Base-by-base conservation (phyloP, 345 rosid genomes). In the Euphorbia lathyris region DNA sequence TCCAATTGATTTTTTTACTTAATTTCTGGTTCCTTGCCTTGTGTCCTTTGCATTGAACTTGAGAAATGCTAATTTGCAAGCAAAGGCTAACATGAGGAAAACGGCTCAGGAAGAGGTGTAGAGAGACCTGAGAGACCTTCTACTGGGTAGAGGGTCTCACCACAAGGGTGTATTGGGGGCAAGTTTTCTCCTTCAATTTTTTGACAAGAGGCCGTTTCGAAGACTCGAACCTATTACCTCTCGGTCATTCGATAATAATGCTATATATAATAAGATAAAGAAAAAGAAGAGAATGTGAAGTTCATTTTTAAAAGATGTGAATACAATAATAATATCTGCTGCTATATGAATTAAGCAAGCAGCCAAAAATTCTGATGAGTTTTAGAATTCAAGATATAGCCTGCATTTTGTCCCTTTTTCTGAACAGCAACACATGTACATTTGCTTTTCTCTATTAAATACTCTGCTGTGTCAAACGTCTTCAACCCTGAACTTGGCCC, bases 41-140 rank as follows among this genome's bases (percentile, higher is more conserved):
- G 16, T 45, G 53, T 48, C 53, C 5, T 16, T 78, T 91, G 88
- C 78, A 62, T 69, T 76, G 73, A 83, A 77, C 74, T 65, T 94
- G 80, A 83, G 97, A 79, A 91, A 86, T 79, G 97, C 97, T 72
- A 94, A 91, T 81, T 73, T 94, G 88, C 86, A 88, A 88, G 98
- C 97, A 7, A 88, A 84, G 81, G 91, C 84, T 74, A 94, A 91
- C 67, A 83, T 91, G 85, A 88, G 88, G 80, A 94, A 89, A 82
- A 77, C 89, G 72, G 97, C 97, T 40, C 87, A 88, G 74, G 86
- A 77, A 79, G 96, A 89, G 95, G 98, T 86, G 66, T 69, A 92
- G 97, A 94, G 97, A 83, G 89, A n/a, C n/a, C n/a, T n/a, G n/a
- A n/a, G n/a, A n/a, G n/a, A 91, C 83, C 88, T 88, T 72, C 98